Conservation (phyloP, 2,329 filamentous ascomycete genomes). For the Colletotrichum sp. region DNA sequence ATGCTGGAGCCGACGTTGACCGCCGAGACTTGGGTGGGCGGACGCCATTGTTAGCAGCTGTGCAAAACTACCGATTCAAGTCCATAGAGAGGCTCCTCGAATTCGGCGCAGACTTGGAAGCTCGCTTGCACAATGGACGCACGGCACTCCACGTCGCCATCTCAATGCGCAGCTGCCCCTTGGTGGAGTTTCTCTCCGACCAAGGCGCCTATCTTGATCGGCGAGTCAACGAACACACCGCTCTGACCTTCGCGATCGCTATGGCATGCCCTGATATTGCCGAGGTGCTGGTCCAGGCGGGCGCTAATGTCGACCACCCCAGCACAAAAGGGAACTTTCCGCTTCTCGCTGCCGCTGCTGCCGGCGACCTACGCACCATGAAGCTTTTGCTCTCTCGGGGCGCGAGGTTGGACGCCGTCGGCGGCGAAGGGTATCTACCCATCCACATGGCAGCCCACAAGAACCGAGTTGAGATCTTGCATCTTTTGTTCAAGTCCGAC, state of each 20-base stretch:
- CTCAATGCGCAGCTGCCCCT: slow-evolving; percentile 14
- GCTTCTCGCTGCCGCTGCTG: slow-evolving; percentile 49
- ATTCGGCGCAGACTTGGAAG: slow-evolving; percentile 27
- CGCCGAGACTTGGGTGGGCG: slow-evolving; percentile 19
- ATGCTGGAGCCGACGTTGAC: slow-evolving; percentile 24
- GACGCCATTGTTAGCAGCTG: slow-evolving; percentile 26
- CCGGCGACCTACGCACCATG: slow-evolving; percentile 40
- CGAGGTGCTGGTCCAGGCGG: slow-evolving; percentile 21
- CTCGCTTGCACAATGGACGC: slow-evolving; percentile 19
- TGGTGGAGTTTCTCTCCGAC: slow-evolving; percentile 26
- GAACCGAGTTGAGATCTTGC: slow-evolving; percentile 23
- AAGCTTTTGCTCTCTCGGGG: slow-evolving; percentile 22
- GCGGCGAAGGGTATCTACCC: slow-evolving; percentile 23
- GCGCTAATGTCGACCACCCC: slow-evolving; percentile 22
- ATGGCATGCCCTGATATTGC: slow-evolving; percentile 28
- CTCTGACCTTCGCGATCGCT: slow-evolving; percentile 26
- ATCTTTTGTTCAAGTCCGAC: slow-evolving; percentile 24
- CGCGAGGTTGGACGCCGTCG: slow-evolving; percentile 19
- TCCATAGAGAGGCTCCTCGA: slow-evolving; percentile 21
- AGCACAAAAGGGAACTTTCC: slow-evolving; percentile 23
- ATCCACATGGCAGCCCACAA: slow-evolving; percentile 28
- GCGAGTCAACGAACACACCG: slow-evolving; percentile 22
- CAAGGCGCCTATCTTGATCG: slow-evolving; percentile 24
- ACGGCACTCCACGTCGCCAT: slow-evolving; percentile 27
- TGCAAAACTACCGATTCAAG: slow-evolving; percentile 15